phyloP scores from a whole-genome alignment of 208 protist genomes.

The Wallacemonas sp. region DNA sequence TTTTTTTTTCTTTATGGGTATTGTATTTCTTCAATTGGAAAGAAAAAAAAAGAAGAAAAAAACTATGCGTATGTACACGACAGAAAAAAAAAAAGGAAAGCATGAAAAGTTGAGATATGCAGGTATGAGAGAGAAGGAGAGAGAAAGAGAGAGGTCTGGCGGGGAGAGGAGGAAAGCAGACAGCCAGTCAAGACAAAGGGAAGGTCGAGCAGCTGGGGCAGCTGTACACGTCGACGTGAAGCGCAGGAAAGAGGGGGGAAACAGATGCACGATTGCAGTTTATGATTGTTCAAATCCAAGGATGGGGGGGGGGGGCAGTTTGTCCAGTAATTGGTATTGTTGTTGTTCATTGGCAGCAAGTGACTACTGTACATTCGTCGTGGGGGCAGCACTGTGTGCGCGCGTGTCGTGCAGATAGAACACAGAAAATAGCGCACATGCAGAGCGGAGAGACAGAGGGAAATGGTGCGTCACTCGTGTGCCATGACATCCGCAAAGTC shows the following conservation, averaged over 20 bases:
- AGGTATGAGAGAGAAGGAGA: background rate
- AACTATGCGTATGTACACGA: background rate
- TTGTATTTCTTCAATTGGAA: background rate
- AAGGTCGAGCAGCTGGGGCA: too few species aligned
- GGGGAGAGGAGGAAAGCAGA: background rate
- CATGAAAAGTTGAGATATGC: background rate
- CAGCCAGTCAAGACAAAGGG: too few species aligned
- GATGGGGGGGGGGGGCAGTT: too few species aligned
- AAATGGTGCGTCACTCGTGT: slow-evolving; percentile 62
- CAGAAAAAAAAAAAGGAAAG: background rate
- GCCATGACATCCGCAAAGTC: slow-evolving; percentile 84
- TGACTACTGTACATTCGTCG: background rate
- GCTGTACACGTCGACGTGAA: too few species aligned
- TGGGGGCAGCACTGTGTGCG: too few species aligned
- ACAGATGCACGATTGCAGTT: too few species aligned
- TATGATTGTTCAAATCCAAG: too few species aligned
- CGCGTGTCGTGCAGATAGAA: too few species aligned
- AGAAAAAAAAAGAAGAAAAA: slow-evolving; percentile 19
- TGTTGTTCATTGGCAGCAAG: background rate
- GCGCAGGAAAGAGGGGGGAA: too few species aligned
- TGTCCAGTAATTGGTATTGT: background rate
- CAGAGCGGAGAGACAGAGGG: too few species aligned
- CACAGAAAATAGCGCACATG: too few species aligned
- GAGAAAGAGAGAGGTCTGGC: background rate
- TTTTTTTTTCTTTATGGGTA: background rate